phyloP scores from a whole-genome alignment of 495 filamentous ascomycete genomes.

The Penicillium cosmopolitanum region DNA sequence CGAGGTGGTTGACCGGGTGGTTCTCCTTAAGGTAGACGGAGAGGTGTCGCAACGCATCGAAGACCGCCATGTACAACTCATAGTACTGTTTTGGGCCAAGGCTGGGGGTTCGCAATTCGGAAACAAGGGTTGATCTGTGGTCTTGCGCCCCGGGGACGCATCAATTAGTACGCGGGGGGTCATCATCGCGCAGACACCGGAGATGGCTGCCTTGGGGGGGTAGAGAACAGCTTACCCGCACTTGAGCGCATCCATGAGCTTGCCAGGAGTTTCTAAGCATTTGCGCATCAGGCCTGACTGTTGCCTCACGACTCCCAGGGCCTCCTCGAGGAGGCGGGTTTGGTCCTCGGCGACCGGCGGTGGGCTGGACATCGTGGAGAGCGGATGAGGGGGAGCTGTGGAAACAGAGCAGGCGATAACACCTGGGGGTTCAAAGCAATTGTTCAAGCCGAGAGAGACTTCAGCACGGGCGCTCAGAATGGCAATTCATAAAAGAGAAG shows the following conservation, averaged over 20 bases:
- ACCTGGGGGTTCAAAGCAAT: slow-evolving; percentile 32
- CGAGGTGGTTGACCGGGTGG: slow-evolving; percentile 96
- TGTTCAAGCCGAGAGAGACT: slow-evolving; percentile 12
- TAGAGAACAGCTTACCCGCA: slow-evolving; percentile 73
- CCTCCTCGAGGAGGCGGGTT: slow-evolving; percentile 93
- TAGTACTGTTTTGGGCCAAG: slow-evolving; percentile 98
- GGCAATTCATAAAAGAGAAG: slow-evolving; percentile 16
- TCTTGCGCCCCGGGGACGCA: slow-evolving; percentile 12
- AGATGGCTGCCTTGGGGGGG: slow-evolving; percentile 40
- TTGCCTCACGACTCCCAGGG: slow-evolving; percentile 91
- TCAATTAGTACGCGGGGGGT: slow-evolving; percentile 19
- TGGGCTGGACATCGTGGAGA: slow-evolving; percentile 56
- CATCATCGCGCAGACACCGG: slow-evolving; percentile 20
- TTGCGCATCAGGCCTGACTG: slow-evolving; percentile 96
- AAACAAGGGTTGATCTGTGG: slow-evolving; percentile 89
- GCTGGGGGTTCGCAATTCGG: slow-evolving; percentile 93
- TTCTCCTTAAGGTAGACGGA: slow-evolving; percentile 95
- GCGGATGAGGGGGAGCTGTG: slow-evolving; percentile 25
- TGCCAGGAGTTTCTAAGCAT: slow-evolving; percentile 94
- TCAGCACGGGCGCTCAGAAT: slow-evolving; percentile 6
- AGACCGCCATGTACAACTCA: slow-evolving; percentile 98
- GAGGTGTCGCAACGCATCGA: slow-evolving; percentile 95
- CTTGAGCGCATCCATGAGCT: slow-evolving; percentile 99
- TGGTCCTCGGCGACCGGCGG: slow-evolving; percentile 84
- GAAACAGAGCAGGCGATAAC: slow-evolving; percentile 36